A percentile compares a stretch with the other conserved stretches of the same genome.
phyloP scores from a whole-genome alignment of 1,284 basidiomycete species.

The Trichosporon inkin region DNA sequence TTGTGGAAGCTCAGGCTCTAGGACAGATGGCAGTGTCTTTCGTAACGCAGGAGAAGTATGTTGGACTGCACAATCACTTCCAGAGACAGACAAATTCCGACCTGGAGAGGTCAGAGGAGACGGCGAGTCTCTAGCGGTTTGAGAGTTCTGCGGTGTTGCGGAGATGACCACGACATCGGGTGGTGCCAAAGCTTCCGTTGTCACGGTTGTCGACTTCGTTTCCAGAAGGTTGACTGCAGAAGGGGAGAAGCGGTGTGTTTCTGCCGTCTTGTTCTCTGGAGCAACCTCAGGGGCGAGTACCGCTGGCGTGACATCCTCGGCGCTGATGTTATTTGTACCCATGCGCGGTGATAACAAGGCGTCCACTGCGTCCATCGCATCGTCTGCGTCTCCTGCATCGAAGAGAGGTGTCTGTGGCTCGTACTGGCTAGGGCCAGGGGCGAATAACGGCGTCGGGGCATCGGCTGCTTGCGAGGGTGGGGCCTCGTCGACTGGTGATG shows the following conservation, averaged over 20 bases:
- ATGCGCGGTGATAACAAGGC: not conserved
- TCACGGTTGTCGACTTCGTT: not conserved
- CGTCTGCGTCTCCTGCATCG: not conserved
- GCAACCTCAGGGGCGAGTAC: not conserved
- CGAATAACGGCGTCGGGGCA: not conserved
- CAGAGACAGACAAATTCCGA: not conserved
- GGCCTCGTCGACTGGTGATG: not conserved
- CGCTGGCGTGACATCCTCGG: not conserved
- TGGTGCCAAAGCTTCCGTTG: not conserved
- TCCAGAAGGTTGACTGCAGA: not conserved
- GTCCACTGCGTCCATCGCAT: not conserved
- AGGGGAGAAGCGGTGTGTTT: not conserved
- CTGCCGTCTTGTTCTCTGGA: not conserved
- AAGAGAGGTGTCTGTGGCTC: not conserved
- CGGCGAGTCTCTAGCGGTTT: not conserved
- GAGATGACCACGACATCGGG: not conserved
- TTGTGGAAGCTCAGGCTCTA: no score
- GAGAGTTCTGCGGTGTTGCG: not conserved
- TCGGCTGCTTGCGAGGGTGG: not conserved
- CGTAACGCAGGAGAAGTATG: no score
- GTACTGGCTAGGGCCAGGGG: not conserved
- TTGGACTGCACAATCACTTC: no score
- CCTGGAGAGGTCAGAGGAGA: not conserved
- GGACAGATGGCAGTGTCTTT: no score
- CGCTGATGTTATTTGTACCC: not conserved